A percentile compares a stretch with the other conserved stretches of the same genome.
phyloP scores from a whole-genome alignment of 208 protist genomes.

The Trypanosoma avium region DNA sequence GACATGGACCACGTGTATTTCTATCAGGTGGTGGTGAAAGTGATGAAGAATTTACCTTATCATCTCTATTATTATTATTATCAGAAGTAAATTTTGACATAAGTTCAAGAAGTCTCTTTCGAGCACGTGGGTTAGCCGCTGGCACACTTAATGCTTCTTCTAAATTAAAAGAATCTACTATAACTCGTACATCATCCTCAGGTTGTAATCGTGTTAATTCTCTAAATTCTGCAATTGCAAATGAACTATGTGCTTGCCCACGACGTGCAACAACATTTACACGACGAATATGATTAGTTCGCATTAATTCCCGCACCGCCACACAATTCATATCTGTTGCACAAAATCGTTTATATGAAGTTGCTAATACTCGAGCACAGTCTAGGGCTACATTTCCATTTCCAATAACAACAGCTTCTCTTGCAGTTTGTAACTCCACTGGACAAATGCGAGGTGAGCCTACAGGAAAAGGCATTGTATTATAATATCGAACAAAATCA shows the following conservation, averaged over 20 bases:
- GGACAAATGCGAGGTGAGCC: slow-evolving; percentile 75
- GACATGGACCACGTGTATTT: slow-evolving; percentile 61
- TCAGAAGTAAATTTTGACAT: slow-evolving; percentile 39
- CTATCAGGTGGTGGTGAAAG: background rate
- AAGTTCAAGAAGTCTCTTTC: slow-evolving; percentile 84
- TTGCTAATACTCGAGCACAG: slow-evolving; percentile 87
- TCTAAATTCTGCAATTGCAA: slow-evolving; percentile 96
- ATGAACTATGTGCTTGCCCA: slow-evolving; percentile 89
- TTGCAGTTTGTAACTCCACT: slow-evolving; percentile 52
- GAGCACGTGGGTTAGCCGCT: slow-evolving; percentile 49
- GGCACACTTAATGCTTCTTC: slow-evolving; percentile 28
- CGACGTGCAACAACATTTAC: slow-evolving; percentile 88
- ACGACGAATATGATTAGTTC: slow-evolving; percentile 59
- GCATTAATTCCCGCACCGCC: slow-evolving; percentile 80
- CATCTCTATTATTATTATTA: background rate
- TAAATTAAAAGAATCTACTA: slow-evolving; percentile 68
- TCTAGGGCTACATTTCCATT: slow-evolving; percentile 98
- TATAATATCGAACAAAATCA: slow-evolving; percentile 96
- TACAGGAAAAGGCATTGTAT: slow-evolving; percentile 91
- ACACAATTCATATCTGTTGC: slow-evolving; percentile 91
- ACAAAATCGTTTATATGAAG: slow-evolving; percentile 69
- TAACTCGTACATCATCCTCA: slow-evolving; percentile 57
- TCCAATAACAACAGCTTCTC: slow-evolving; percentile 73
- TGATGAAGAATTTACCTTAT: background rate
- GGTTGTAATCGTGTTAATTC: slow-evolving; percentile 86